phyloP scores from a whole-genome alignment of 306 rosid genomes.

The Purshia tridentata region DNA sequence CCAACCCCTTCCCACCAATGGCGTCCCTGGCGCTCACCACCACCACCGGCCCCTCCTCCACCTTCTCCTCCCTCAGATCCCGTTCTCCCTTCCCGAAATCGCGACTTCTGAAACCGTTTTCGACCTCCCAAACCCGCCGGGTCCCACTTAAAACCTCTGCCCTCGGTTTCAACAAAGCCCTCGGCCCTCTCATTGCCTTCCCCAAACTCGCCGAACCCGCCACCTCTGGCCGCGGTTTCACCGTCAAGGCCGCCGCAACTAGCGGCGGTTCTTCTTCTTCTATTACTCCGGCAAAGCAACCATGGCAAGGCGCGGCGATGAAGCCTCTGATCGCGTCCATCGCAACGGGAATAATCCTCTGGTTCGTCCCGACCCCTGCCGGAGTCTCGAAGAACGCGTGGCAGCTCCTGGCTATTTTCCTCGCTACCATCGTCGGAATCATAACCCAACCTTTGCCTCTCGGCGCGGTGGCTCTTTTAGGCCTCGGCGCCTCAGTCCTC shows the following conservation, averaged over 20 bases:
- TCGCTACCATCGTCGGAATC: slow-evolving; percentile 90
- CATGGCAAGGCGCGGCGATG: slow-evolving; percentile 87
- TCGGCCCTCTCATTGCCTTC: slow-evolving; percentile 18
- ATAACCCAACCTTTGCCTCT: slow-evolving; percentile 91
- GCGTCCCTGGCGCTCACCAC: slow-evolving; percentile 71
- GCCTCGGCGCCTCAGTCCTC: slow-evolving; percentile 81
- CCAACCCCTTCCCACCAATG: slow-evolving; percentile 35
- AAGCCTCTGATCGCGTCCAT: slow-evolving; percentile 79
- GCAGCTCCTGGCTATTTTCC: slow-evolving; percentile 85
- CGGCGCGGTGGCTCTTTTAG: slow-evolving; percentile 87
- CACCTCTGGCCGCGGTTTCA: background rate
- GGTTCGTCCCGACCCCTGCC: slow-evolving; percentile 81
- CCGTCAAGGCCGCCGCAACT: slow-evolving; percentile 18
- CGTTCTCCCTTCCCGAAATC: slow-evolving; percentile 29
- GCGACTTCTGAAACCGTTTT: background rate
- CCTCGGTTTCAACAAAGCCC: slow-evolving; percentile 22
- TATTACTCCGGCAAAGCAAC: slow-evolving; percentile 33
- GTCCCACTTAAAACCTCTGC: slow-evolving; percentile 20
- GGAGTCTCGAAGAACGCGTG: slow-evolving; percentile 82
- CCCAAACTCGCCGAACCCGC: slow-evolving; percentile 16
- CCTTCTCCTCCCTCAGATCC: slow-evolving; percentile 58
- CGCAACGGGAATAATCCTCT: slow-evolving; percentile 66
- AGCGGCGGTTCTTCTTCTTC: slow-evolving; percentile 31
- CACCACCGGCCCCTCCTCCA: slow-evolving; percentile 27
- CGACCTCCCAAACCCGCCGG: slow-evolving; percentile 23